Conservation (phyloP, 768 basidiomycete species). For the Mycena capillaripes region DNA sequence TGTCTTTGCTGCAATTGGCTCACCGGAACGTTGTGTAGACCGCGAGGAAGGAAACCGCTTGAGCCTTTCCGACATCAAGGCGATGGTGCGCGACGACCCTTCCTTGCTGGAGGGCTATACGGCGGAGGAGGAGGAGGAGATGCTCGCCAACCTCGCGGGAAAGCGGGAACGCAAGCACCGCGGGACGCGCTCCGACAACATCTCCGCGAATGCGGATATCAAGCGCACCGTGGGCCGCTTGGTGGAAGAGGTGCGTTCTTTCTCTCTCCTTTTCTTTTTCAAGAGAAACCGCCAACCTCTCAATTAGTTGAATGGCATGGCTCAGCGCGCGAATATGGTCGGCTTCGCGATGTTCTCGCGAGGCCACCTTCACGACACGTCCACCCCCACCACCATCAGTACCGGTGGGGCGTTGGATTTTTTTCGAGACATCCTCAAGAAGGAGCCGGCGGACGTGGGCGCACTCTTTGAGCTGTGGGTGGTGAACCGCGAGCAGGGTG, state of each 20-base stretch:
- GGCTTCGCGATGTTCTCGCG: slow-evolving; percentile 13
- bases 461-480: not conserved
- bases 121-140: not conserved
- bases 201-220: not conserved
- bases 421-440: not conserved
- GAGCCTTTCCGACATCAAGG: not conserved
- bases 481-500: not conserved
- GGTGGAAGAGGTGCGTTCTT: not conserved
- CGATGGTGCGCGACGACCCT: not conserved
- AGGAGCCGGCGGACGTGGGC: not conserved
- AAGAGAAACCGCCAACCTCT: not conserved
- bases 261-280: not conserved
- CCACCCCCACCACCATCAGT: not conserved
- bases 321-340: not conserved
- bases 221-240: not conserved
- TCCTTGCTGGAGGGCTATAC: not conserved
- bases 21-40: not conserved
- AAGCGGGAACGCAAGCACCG: not conserved
- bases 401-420: not conserved
- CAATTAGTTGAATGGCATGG: not conserved
- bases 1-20: not conserved
- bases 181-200: not conserved
- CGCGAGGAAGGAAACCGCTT: not conserved
- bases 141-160: not conserved
- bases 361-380: not conserved